Percentiles rank a stretch among this genome's conserved stretches.
phyloP scores from a whole-genome alignment of 1,284 basidiomycete species.

The Ceratobasidium sp. region DNA sequence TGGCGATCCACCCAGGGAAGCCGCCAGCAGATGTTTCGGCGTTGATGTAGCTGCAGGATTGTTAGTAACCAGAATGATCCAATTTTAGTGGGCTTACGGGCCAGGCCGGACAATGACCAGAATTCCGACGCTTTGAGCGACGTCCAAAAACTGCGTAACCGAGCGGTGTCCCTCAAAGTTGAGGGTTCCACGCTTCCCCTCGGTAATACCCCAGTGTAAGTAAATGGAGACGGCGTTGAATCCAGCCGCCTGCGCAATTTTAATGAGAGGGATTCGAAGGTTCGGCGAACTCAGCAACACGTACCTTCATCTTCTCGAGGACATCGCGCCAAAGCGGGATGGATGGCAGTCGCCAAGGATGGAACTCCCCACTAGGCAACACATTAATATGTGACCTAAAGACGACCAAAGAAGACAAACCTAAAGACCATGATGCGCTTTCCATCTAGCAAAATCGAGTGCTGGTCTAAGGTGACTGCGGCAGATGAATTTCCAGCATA shows the following conservation, averaged over 20 bases:
- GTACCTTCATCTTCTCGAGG: slow-evolving; percentile 37
- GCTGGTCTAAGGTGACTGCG: slow-evolving; percentile 49
- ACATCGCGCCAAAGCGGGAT: slow-evolving; percentile 36
- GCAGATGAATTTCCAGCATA: slow-evolving; percentile 52
- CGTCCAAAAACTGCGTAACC: slow-evolving; percentile 33
- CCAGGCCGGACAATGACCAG: slow-evolving; percentile 37
- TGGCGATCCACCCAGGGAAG: slow-evolving; percentile 36
- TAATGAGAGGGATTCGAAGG: neutral
- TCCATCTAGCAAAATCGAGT: slow-evolving; percentile 36
- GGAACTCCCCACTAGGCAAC: slow-evolving; percentile 13
- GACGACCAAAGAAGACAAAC: neutral
- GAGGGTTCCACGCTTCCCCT: slow-evolving; percentile 22
- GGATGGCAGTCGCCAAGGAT: slow-evolving; percentile 36
- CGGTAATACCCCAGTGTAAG: slow-evolving; percentile 35
- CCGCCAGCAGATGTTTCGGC: slow-evolving; percentile 34
- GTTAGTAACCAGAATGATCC: neutral
- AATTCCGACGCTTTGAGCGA: slow-evolving; percentile 31
- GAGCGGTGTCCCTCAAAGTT: slow-evolving; percentile 30
- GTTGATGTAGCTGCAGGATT: slow-evolving; percentile 27
- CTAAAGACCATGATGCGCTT: slow-evolving; percentile 20
- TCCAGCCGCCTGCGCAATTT: slow-evolving; percentile 25
- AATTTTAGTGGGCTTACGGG: slow-evolving; percentile 42
- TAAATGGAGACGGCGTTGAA: slow-evolving; percentile 38
- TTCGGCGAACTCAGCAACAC: neutral
- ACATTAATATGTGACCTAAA: neutral